Evolutionary conservation across 2,329 filamentous ascomycete species (phyloP), one percentile per base, ranked within the genome.

Genomic region (Alternaria sp.): DNA sequence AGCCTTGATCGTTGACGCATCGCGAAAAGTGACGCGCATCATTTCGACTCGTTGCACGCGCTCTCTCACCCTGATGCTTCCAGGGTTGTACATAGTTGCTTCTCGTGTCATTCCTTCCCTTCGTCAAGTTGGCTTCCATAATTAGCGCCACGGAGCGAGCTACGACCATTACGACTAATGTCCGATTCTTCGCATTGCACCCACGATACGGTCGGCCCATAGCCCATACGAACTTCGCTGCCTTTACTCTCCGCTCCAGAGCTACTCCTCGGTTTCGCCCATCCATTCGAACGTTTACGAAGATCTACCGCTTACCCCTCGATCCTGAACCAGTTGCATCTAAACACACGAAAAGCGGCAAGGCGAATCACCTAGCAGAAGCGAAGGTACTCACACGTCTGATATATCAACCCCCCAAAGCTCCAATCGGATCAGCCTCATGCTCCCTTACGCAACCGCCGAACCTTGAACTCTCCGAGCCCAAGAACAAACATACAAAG

Each of bases 61-160:
- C 23, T 21, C 55, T 36, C 36, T 40, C 36, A 28, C 25, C 40
- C 13, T 6, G 23, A 55, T 59, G 53, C 28, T 19, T 17, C 12
- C 17, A 53, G 58, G 51, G 61, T 36, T 65, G 52, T 59, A 40
- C 53, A 65, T 47, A 54, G 17, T 17, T 26, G 45, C 25, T 28
- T 47, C 52, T 54, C 45, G 56, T 54, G 59, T 60, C 62, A 56
- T 51, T 66, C 60, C 30, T 44, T 67, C 59, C 21, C 36, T 28
- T 57, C 61, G 68, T 59, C 75, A 74, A 59, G 73, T 78, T 79
- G 77, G 77, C 77, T 72, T 62, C 70, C 60, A 57, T 45, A 57
- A 21, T 69, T 28, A 65, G 50, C 59, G 69, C 71, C 67, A 59
- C 43, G 17, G 43, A 71, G 71, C 76, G 73, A 61, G 63, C 73